These are phyloP conservation scores for Thelephora terrestris DNA, from an alignment of 1,284 basidiomycete genomes.

Conservation along the genomic window DNA sequence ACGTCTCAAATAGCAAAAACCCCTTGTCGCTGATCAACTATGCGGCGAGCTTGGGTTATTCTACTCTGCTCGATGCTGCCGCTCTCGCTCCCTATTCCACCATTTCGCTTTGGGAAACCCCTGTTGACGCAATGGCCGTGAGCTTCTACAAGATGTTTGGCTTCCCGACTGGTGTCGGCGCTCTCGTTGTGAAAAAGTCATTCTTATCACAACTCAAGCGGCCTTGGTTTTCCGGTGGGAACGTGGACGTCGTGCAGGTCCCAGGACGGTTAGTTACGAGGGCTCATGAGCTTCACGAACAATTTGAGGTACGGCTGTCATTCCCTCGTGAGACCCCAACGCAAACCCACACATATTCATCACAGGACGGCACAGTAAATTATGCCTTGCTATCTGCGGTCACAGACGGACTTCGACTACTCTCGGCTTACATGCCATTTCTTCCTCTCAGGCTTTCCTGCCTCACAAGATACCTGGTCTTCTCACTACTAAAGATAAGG, in stretches of 20 bases:
- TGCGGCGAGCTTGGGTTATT: conserved; percentile 60
- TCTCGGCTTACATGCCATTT: conserved; percentile 67
- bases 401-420: conserved; percentile 63
- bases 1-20: conserved; percentile 58
- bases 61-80: conserved; percentile 68
- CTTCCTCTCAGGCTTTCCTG: conserved; percentile 63
- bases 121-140: conserved; percentile 72
- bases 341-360: conserved; percentile 1
- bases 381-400: conserved; percentile 66
- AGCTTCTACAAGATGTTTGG: conserved; percentile 89
- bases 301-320: conserved; percentile 53
- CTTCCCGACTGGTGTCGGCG: conserved; percentile 78
- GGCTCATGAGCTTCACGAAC: conserved; percentile 50
- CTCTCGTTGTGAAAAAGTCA: conserved; percentile 61
- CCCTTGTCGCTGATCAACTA: conserved; percentile 34
- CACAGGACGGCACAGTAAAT: conserved; percentile 77
- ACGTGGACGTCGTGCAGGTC: conserved; percentile 72
- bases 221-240: conserved; percentile 81
- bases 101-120: conserved; percentile 52
- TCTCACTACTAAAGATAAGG: conserved; percentile 42
- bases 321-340: background rate
- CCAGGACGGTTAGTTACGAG: conserved; percentile 59
- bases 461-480: conserved; percentile 42
- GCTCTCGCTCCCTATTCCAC: conserved; percentile 65
- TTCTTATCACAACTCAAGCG: conserved; percentile 50